phyloP scores from a whole-genome alignment of 1,284 basidiomycete species.

The Fomitopsis palustris region DNA sequence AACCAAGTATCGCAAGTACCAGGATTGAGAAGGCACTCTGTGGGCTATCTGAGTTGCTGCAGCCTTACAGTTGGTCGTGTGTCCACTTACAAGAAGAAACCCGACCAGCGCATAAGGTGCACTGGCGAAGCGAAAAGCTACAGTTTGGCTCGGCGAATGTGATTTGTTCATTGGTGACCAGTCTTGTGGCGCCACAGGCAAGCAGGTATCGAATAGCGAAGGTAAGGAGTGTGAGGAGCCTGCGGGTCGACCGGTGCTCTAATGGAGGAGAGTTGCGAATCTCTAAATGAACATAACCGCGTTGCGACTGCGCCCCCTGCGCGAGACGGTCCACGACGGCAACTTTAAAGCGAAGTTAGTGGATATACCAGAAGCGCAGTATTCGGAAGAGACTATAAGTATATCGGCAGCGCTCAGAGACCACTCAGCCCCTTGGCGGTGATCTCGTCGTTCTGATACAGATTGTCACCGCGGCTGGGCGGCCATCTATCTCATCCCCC shows the following conservation, averaged over 20 bases:
- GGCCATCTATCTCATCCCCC: background rate
- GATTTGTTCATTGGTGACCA: background rate
- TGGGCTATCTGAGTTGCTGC: background rate
- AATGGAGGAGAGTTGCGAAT: background rate
- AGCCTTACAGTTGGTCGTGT: background rate
- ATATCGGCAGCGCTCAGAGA: background rate
- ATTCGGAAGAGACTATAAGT: background rate
- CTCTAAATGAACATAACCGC: background rate
- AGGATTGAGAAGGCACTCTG: background rate
- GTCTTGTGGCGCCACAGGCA: background rate
- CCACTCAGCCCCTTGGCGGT: background rate
- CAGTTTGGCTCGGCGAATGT: background rate
- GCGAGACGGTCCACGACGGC: background rate
- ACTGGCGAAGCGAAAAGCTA: slow-evolving; percentile 12
- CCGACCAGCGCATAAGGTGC: background rate
- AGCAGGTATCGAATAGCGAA: background rate
- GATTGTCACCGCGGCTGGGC: background rate
- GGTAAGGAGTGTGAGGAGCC: background rate
- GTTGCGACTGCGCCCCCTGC: background rate
- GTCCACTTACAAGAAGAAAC: background rate
- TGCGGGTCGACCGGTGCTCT: background rate
- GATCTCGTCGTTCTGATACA: background rate
- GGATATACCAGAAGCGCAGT: background rate
- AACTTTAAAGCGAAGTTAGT: background rate
- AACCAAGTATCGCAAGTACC: background rate